Evolutionary conservation across 2,329 filamentous ascomycete genomes (phyloP).

Genomic region (Microdochium nivale): DNA sequence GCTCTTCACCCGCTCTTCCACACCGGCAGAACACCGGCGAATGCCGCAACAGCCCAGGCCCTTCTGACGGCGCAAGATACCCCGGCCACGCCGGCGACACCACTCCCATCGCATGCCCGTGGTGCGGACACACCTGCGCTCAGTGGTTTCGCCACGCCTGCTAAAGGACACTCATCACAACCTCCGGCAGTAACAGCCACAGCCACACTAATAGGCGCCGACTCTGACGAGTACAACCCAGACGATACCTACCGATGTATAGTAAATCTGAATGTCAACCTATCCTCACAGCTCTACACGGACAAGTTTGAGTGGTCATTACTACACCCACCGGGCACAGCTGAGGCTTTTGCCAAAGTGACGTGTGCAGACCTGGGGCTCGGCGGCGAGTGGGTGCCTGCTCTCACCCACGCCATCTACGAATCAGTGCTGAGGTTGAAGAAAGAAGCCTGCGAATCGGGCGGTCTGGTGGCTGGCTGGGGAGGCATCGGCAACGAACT

Average conservation of each 20-base stretch:
- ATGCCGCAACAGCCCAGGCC: slow-evolving; percentile 9
- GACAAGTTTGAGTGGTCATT: slow-evolving; percentile 99
- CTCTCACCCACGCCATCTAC: slow-evolving; percentile 94
- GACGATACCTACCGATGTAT: slow-evolving; percentile 95
- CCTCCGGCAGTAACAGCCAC: slow-evolving; percentile 56
- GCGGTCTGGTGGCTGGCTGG: slow-evolving; percentile 71
- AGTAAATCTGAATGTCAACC: slow-evolving; percentile 81
- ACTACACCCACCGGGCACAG: slow-evolving; percentile 81
- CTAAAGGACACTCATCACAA: slow-evolving; percentile 35
- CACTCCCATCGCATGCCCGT: slow-evolving; percentile 28
- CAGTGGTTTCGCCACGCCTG: slow-evolving; percentile 43
- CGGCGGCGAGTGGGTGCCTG: slow-evolving; percentile 85
- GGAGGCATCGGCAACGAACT: slow-evolving; percentile 61
- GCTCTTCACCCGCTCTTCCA: slow-evolving; percentile 91
- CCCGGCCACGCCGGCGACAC: slow-evolving; percentile 32
- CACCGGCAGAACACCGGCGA: slow-evolving; percentile 25
- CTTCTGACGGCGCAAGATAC: slow-evolving; percentile 19
- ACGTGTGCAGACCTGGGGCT: slow-evolving; percentile 90
- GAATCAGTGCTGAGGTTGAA: slow-evolving; percentile 87
- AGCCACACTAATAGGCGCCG: slow-evolving; percentile 54
- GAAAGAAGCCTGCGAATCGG: slow-evolving; percentile 92
- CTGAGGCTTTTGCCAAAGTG: slow-evolving; percentile 84
- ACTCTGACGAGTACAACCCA: slow-evolving; percentile 71
- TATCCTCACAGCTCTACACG: slow-evolving; percentile 84
- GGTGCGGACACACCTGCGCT: slow-evolving; percentile 49